Evolutionary conservation across 192 early-diverging fungal genomes (phyloP), one percentile per base, ranked within the genome.

Genomic region (Rhizophagus sp.): DNA sequence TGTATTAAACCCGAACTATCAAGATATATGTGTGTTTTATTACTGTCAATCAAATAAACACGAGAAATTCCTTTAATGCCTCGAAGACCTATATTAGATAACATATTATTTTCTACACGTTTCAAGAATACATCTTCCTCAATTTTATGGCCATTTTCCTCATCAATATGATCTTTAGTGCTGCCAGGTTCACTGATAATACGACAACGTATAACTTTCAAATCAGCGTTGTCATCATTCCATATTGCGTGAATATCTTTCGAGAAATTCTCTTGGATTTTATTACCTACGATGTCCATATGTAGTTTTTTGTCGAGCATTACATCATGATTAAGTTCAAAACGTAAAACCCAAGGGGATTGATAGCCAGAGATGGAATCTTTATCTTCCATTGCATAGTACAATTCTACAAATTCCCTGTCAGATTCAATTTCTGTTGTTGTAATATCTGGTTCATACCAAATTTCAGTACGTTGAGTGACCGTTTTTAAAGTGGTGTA

Each of bases 81-180:
- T 70, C 95, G 92, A 72, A 99, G 89, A 66, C 92, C 91, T 69
- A 97, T 94, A 25, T 90, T 91, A 75, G 92, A 91, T 62, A 99
- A 86, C 91, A 99, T 94, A 83, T 91, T 93, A 47, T 88, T 82
- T 85, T 98, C 97, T 17, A 99, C 84, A 79, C 92, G 90, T 76
- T 91, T 90, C 80, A 98, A 86, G 89, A 98, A 97, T 64, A 93
- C 88, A 81, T 98, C 97, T 87, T 98, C 95, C 80, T 93, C 93
- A 70, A 88, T 78, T 36, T 78, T 79, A 19, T 71, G 75, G 8
- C 78, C 78, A 50, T 34, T 92, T 8, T 88, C 91, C 25, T 93
- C 90, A n/a, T 90, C 91, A 24, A 88, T 90, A 36, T 87, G 86
- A 34, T 91, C 87, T 73, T 90, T 90, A 71, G 85, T 85, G 36